Conservation (phyloP, 805 yeast genomes). For the Candida anglica region DNA sequence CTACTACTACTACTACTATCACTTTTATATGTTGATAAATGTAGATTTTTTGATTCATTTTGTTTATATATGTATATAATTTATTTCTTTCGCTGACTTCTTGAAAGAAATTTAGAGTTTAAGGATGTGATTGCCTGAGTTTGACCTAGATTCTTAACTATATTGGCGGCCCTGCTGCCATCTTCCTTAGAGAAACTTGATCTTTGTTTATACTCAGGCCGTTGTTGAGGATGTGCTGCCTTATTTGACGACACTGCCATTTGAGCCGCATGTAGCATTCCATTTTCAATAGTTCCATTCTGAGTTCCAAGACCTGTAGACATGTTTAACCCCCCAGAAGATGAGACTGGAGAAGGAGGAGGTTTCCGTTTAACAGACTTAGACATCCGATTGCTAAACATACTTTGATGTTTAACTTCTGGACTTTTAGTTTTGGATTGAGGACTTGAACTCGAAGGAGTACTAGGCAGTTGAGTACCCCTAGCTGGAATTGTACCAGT, state of each 20-base stretch:
- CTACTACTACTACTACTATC: too few relatives aligned
- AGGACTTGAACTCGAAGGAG: neutral
- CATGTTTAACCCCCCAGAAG: slow-evolving; percentile 17
- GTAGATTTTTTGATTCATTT: too few relatives aligned
- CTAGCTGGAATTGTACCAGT: too few relatives aligned
- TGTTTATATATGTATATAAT: too few relatives aligned
- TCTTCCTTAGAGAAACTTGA: slow-evolving; percentile 36
- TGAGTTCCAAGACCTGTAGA: slow-evolving; percentile 25
- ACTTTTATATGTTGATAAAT: too few relatives aligned
- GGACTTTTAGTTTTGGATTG: neutral
- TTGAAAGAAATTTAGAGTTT: slow-evolving; percentile 59
- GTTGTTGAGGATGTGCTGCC: slow-evolving; percentile 8
- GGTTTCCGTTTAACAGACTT: slow-evolving; percentile 23
- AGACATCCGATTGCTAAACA: slow-evolving; percentile 12
- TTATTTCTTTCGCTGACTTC: slow-evolving; percentile 47
- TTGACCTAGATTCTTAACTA: too few relatives aligned
- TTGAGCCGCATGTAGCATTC: slow-evolving; percentile 40
- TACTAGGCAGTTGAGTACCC: too few relatives aligned
- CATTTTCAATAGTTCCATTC: slow-evolving; percentile 15
- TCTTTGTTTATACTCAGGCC: slow-evolving; percentile 21
- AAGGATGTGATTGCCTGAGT: slow-evolving; percentile 45
- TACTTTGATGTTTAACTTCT: slow-evolving; percentile 10
- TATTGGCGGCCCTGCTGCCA: neutral
- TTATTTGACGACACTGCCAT: slow-evolving; percentile 36
- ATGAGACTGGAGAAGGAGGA: slow-evolving; percentile 25